Evolutionary conservation across 495 filamentous ascomycete species (phyloP), one percentile per base, ranked within the genome.

Genomic region (Acidiella bohemica): DNA sequence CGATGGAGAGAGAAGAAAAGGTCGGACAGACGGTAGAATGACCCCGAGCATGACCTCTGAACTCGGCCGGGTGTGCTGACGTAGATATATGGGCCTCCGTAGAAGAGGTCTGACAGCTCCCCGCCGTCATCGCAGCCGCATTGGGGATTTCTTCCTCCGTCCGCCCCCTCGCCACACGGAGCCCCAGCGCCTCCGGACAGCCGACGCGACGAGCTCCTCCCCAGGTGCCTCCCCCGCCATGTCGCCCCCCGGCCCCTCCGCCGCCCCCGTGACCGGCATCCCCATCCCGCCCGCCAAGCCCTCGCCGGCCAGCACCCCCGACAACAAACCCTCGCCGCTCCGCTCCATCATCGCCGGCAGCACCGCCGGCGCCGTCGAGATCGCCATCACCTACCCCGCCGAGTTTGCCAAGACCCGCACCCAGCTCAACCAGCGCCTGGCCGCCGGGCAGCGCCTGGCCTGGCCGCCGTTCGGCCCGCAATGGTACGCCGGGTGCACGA

Each of bases 401-500:
- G 90, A 97, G 61, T 97, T 96, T 60, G 90, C 88, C 42, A 97
- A 97, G 63, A 97, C 90, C 32, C 70, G 90, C 40, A 81, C 81
- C 38, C 90, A 97, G 59, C 80, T 97, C 52, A 96, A 97, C 53
- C 79, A 81, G 51, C 74, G 76, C 58, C 65, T 96, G 53, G 65
- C 80, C 19, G 75, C 80, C 41, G 76, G 76, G 30, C 64, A 87
- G 63, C 93, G 90, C 65, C 71, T 94, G n/a, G 85, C 87, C 32
- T 95, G 83, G 81, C 90, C 90, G 23, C 82, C 83, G 19, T 96
- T 96, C 49, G 92, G 92, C 22, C 65, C 59, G 41, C 86, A 93
- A 53, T 97, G 90, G 90, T 97, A 96, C 57, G 90, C 90, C 25
- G 90, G 90, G 25, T 97, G 90, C 64, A 96, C 90, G 16, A 95